These are phyloP conservation scores for Rhinocladiella mackenziei DNA, from an alignment of 2,329 filamentous ascomycete species.

Conservation along the genomic window DNA sequence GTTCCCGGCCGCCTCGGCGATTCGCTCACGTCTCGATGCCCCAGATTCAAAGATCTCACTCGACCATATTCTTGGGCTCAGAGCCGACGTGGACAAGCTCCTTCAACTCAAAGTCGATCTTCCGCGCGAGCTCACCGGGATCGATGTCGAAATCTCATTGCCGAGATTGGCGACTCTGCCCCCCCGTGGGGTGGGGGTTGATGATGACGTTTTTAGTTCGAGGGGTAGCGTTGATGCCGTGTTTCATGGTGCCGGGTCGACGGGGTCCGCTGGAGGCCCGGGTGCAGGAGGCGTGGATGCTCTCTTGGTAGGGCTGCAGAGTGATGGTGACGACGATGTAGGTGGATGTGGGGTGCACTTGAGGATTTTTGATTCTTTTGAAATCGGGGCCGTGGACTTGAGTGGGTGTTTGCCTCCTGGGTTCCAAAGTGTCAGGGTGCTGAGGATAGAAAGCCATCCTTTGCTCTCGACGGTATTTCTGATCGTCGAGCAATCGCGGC, in stretches of 20 bases:
- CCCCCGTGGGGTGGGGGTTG: slow-evolving; percentile 53
- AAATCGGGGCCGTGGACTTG: slow-evolving; percentile 64
- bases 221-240: slow-evolving; percentile 65
- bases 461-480: slow-evolving; percentile 72
- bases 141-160: slow-evolving; percentile 71
- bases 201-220: slow-evolving; percentile 62
- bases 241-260: slow-evolving; percentile 49
- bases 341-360: slow-evolving; percentile 56
- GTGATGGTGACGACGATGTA: too few relatives aligned
- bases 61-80: slow-evolving; percentile 42
- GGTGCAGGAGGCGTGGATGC: slow-evolving; percentile 47
- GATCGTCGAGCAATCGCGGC: slow-evolving; percentile 42
- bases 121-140: slow-evolving; percentile 62
- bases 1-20: slow-evolving; percentile 41
- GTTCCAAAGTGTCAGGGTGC: slow-evolving; percentile 37
- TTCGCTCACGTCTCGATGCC: slow-evolving; percentile 39
- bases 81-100: slow-evolving; percentile 36
- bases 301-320: slow-evolving; percentile 72
- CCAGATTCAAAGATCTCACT: slow-evolving; percentile 36
- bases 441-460: slow-evolving; percentile 67
- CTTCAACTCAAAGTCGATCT: slow-evolving; percentile 51
- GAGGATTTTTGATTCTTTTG: slow-evolving; percentile 80
- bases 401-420: slow-evolving; percentile 43
- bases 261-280: neutral
- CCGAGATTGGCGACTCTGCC: slow-evolving; percentile 72